phyloP scores from a whole-genome alignment of 805 yeast species.

The Maudiozyma pseudohumilis region DNA sequence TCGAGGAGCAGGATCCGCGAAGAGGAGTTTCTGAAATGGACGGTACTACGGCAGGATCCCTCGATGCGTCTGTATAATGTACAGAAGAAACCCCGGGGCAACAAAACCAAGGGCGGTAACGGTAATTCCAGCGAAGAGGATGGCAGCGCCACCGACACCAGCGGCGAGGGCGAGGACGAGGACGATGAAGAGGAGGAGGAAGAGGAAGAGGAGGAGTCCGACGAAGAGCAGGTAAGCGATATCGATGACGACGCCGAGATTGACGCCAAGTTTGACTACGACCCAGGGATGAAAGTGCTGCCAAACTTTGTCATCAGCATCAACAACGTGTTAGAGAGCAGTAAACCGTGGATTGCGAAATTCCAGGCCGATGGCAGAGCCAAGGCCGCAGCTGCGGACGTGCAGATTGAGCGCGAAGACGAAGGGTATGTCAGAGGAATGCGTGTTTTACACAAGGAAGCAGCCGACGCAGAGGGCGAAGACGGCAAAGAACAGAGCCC shows the following conservation, averaged over 20 bases:
- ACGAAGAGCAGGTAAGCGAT: constrained; percentile 33
- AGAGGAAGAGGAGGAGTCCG: constrained; percentile 28
- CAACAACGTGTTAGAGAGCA: constrained; percentile 21
- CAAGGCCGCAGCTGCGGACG: constrained; percentile 25
- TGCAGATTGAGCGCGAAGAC: constrained; percentile 15
- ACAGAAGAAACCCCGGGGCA: constrained; percentile 12
- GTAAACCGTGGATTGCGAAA: constrained; percentile 25
- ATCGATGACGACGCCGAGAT: constrained; percentile 27
- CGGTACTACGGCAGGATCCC: constrained; percentile 66
- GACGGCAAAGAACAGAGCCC: background rate
- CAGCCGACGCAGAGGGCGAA: background rate
- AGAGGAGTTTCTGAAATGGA: constrained; percentile 44
- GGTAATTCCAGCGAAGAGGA: constrained; percentile 11
- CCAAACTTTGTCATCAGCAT: constrained; percentile 25
- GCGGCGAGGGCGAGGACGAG: constrained; percentile 32
- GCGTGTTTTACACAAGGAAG: constrained; percentile 2
- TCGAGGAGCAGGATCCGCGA: constrained; percentile 20
- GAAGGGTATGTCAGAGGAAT: constrained; percentile 23
- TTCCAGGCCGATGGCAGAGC: constrained; percentile 23
- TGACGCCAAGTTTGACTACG: constrained; percentile 26
- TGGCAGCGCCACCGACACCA: background rate
- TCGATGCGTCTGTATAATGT: constrained; percentile 43
- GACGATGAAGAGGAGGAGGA: constrained; percentile 14
- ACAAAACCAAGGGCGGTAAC: constrained; percentile 6
- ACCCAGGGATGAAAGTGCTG: constrained; percentile 26